These are phyloP conservation scores for Aspergillus kassunensis DNA, from an alignment of 495 filamentous ascomycete genomes.

Conservation along the genomic window DNA sequence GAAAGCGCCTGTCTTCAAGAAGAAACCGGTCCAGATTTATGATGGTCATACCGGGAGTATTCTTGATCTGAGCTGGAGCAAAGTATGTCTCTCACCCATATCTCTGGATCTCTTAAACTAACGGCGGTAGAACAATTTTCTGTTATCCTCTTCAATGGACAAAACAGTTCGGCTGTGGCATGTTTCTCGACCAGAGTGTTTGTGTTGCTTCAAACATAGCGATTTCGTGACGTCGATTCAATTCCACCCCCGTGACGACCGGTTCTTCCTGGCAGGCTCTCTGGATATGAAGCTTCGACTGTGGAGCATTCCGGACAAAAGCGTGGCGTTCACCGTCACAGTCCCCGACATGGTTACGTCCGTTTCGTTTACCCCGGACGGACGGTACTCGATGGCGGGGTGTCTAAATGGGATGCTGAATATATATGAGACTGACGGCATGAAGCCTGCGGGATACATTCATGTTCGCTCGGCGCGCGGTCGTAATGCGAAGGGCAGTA, in stretches of 20 bases:
- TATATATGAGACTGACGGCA: slow-evolving; percentile 92
- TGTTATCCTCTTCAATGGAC: slow-evolving; percentile 96
- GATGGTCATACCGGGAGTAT: slow-evolving; percentile 83
- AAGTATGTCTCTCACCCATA: slow-evolving; percentile 44
- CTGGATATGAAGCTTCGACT: slow-evolving; percentile 87
- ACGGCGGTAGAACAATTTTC: slow-evolving; percentile 74
- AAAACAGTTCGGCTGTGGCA: slow-evolving; percentile 98
- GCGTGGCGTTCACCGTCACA: slow-evolving; percentile 79
- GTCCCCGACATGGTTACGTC: slow-evolving; percentile 89
- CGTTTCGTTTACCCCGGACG: slow-evolving; percentile 90
- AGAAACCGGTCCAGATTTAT: slow-evolving; percentile 73
- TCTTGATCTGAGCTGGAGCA: slow-evolving; percentile 94
- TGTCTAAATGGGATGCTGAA: slow-evolving; percentile 80
- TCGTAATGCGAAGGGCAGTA: slow-evolving; percentile 92
- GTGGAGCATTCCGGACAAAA: slow-evolving; percentile 98
- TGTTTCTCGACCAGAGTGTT: slow-evolving; percentile 74
- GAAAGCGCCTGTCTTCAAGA: slow-evolving; percentile 87
- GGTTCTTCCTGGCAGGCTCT: slow-evolving; percentile 94
- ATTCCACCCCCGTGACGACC: slow-evolving; percentile 92
- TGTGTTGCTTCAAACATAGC: slow-evolving; percentile 94
- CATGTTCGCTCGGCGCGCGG: slow-evolving; percentile 87
- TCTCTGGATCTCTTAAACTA: background rate
- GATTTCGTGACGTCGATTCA: slow-evolving; percentile 94
- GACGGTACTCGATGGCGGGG: slow-evolving; percentile 83
- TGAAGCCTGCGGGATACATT: slow-evolving; percentile 78